Conservation (phyloP, 2,329 filamentous ascomycete species). For the Dichotomopilus funicola region DNA sequence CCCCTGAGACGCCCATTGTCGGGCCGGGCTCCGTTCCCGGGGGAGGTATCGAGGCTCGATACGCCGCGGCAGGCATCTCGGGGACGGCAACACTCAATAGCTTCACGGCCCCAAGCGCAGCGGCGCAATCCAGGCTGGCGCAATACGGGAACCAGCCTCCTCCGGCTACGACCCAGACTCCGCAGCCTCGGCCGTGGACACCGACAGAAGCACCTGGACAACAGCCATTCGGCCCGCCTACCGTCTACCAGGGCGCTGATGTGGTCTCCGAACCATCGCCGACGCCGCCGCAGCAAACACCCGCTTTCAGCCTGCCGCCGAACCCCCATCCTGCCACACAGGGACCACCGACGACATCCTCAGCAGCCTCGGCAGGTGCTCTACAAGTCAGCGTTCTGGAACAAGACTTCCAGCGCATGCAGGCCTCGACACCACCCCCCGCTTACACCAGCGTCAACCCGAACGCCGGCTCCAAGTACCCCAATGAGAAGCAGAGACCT, state of each 20-base stretch:
- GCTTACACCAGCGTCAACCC: slow-evolving; percentile 78
- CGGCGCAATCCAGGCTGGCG: slow-evolving; percentile 71
- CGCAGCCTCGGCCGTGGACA: slow-evolving; percentile 71
- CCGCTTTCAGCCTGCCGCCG: slow-evolving; percentile 38
- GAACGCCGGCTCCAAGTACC: slow-evolving; percentile 56
- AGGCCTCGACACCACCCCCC: slow-evolving; percentile 81
- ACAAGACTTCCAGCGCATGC: slow-evolving; percentile 78
- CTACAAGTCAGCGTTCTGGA: slow-evolving; percentile 68
- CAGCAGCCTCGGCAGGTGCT: slow-evolving; percentile 16
- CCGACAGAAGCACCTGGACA: slow-evolving; percentile 85
- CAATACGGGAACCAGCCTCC: slow-evolving; percentile 61
- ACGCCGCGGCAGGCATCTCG: slow-evolving; percentile 85
- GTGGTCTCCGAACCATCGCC: slow-evolving; percentile 59
- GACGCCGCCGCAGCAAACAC: slow-evolving; percentile 47
- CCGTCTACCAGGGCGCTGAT: slow-evolving; percentile 80
- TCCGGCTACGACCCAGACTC: slow-evolving; percentile 29
- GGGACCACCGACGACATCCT: slow-evolving; percentile 15
- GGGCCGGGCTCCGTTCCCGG: slow-evolving; percentile 64
- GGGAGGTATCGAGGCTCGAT: slow-evolving; percentile 83
- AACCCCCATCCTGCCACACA: slow-evolving; percentile 33
- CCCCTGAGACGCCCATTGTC: slow-evolving; percentile 82
- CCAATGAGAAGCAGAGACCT: slow-evolving; percentile 68
- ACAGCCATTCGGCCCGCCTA: slow-evolving; percentile 82
- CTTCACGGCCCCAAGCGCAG: slow-evolving; percentile 64
- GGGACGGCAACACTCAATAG: slow-evolving; percentile 76